These are phyloP conservation scores for Mycena crocata DNA, from an alignment of 768 basidiomycete species.

Conservation along the genomic window DNA sequence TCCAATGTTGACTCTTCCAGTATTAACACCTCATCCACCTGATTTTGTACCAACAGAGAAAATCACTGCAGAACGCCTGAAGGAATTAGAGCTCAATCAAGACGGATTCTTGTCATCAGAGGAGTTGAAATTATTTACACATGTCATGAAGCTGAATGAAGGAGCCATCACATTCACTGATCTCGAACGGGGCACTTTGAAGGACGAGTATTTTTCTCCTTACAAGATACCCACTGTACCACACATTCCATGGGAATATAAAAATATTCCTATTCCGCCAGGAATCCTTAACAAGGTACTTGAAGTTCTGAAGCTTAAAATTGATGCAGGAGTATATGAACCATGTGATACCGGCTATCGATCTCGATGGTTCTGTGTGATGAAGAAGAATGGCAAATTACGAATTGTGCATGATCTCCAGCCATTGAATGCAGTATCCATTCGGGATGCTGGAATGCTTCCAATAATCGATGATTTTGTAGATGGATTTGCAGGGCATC, in stretches of 20 bases:
- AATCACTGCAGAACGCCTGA: background rate
- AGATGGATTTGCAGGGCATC: constrained; percentile 41
- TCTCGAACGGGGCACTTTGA: background rate
- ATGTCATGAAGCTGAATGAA: background rate
- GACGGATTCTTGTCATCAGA: background rate
- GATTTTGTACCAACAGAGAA: background rate
- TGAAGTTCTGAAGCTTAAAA: constrained; percentile 44
- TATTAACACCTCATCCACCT: background rate
- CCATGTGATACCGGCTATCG: constrained; percentile 49
- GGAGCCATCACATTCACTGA: background rate
- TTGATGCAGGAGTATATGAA: constrained; percentile 51
- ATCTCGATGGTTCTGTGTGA: constrained; percentile 51
- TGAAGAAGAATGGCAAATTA: constrained; percentile 49
- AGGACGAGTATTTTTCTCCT: constrained; percentile 36
- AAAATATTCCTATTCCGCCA: constrained; percentile 50
- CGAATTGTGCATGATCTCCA: constrained; percentile 53
- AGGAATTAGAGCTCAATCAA: background rate
- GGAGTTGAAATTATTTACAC: background rate
- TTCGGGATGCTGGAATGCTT: constrained; percentile 48
- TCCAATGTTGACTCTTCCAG: background rate
- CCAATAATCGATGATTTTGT: constrained; percentile 49
- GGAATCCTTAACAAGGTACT: constrained; percentile 46
- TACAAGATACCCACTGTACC: constrained; percentile 45
- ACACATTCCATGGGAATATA: constrained; percentile 50
- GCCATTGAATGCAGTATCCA: constrained; percentile 51